Percentiles rank a stretch among this genome's conserved stretches.
These are phyloP conservation scores for Athelia sp. DNA, from an alignment of 1,284 basidiomycete species.

Conservation along the genomic window DNA sequence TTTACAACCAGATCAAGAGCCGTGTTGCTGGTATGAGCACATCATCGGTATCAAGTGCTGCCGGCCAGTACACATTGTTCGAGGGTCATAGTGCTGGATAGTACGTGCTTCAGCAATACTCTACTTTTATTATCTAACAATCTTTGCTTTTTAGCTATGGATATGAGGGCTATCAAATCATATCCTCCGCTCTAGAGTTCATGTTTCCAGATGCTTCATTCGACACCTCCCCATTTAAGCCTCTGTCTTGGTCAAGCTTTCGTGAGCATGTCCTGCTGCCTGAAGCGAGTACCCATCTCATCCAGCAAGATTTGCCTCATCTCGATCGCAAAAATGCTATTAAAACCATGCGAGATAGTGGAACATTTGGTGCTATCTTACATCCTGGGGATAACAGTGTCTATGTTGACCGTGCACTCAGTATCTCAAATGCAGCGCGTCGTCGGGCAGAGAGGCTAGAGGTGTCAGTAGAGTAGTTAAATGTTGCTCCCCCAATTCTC, in stretches of 20 bases:
- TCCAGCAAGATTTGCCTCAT: too few species aligned
- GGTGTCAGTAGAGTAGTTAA: too few species aligned
- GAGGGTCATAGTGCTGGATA: neutral
- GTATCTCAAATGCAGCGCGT: too few species aligned
- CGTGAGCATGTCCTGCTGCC: neutral
- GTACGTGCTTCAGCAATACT: neutral
- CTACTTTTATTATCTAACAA: too few species aligned
- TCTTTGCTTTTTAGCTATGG: conserved; percentile 1
- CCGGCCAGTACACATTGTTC: neutral
- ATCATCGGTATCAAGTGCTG: neutral
- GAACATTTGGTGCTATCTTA: too few species aligned
- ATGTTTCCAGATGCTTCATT: neutral
- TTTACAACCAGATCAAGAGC: neutral
- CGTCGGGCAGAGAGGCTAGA: too few species aligned
- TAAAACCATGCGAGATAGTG: too few species aligned
- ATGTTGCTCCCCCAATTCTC: too few species aligned
- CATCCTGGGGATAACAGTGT: too few species aligned
- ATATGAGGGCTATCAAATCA: neutral
- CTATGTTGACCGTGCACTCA: too few species aligned
- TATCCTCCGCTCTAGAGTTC: neutral
- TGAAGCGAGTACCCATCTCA: neutral
- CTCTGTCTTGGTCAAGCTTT: neutral
- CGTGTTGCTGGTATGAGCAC: neutral
- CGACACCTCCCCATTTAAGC: neutral
- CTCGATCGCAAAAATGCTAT: too few species aligned